Base-by-base conservation (phyloP, 106 monocot species). In the Dendrobium officinale region DNA sequence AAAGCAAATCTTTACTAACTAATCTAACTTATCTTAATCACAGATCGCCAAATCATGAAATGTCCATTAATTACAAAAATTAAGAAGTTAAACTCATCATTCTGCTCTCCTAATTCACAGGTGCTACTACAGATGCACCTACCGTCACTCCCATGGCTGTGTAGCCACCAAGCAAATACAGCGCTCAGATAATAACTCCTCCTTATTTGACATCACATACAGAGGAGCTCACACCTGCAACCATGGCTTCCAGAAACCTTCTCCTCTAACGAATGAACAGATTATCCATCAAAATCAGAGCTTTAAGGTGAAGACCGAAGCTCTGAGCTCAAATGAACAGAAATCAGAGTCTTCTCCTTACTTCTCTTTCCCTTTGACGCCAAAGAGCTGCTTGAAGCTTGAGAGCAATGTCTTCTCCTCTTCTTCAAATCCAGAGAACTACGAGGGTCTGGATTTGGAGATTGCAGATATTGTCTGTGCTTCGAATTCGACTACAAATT, bases 131-230 rank as follows among this genome's bases (percentile, higher is more conserved):
- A 74, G 82, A 0, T 87, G 86, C 83, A 84, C 75, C 45, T 85
- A 84, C 49, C 78, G 80, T 2, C 82, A 80, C 4, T 26, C 80
- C 13, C 82, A 82, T 6, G 86, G 88, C 1, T 91, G 91, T 59
- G 72, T 33, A 19, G 88, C 91, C n/a, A 82, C 56, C 44, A 91
- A 91, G 45, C 91, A 84, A 40, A 78, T 91, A 15, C 91, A 91
- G 54, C 33, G 75, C 6, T 70, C 88, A 9, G 86, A 88, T 45
- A 56, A 82, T 1, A 76, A 88, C 67, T 83, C 81, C 2, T 43
- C 75, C 9, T 40, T 78, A 61, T 84, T 91, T 26, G 80, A 84
- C n/a, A 66, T 91, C 81, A 81, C 80, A 13, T 88, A 86, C 86
- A 45, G 75, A 16, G 78, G 86, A 9, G 22, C n/a, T 41, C 91